Evolutionary conservation across 352 stramenopile genomes (phyloP).

Genomic region (Globisporangium solare): DNA sequence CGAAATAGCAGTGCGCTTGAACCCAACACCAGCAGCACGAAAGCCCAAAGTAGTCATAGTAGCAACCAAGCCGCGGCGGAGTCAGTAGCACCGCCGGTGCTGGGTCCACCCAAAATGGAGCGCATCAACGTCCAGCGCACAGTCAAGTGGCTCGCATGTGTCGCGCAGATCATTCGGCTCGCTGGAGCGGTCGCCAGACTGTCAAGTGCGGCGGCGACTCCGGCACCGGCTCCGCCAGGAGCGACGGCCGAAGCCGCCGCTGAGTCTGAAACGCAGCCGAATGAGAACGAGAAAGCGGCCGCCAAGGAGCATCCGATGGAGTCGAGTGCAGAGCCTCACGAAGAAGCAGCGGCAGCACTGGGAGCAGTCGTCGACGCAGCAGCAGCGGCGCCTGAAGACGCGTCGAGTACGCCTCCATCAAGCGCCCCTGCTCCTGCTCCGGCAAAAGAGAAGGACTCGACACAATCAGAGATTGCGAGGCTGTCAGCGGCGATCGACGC

Average conservation of each 20-base stretch:
- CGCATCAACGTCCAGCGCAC: conserved; percentile 76
- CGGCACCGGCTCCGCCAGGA: background rate
- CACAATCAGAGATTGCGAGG: conserved; percentile 10
- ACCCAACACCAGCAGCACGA: background rate
- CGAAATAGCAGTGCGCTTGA: conserved; percentile 2
- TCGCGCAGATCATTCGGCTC: conserved; percentile 65
- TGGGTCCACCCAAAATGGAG: conserved; percentile 71
- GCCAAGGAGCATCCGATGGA: background rate
- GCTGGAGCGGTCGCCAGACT: conserved; percentile 20
- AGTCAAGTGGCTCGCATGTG: conserved; percentile 59
- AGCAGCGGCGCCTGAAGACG: background rate
- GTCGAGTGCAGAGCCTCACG: background rate
- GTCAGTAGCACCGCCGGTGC: conserved; percentile 16
- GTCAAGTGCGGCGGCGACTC: background rate
- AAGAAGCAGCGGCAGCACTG: background rate
- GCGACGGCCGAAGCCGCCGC: background rate
- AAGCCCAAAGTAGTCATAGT: background rate
- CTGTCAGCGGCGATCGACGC: conserved; percentile 32
- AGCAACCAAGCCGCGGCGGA: background rate
- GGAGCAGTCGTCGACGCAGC: background rate
- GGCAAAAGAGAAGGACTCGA: no score
- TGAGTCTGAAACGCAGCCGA: background rate
- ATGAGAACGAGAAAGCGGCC: background rate
- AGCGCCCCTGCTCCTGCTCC: no score
- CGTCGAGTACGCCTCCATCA: background rate